phyloP scores from a whole-genome alignment of 2,329 filamentous ascomycete species.

The Fusarium sp. region DNA sequence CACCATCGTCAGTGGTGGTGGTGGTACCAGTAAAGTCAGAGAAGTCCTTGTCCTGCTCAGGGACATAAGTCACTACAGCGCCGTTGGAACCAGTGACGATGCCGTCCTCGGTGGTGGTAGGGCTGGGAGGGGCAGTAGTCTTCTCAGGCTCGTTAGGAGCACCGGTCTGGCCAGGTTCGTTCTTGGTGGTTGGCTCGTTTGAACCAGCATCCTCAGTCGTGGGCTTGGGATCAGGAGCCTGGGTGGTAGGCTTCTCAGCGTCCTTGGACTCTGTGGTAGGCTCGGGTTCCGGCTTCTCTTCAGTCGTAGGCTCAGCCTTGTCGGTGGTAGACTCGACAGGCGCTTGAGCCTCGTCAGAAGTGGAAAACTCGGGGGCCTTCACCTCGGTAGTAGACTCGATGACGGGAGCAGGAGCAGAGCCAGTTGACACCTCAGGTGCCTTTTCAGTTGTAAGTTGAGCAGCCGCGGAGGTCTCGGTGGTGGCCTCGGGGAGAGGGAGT shows the following conservation, averaged over 20 bases:
- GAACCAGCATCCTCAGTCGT: not conserved
- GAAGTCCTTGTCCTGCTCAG: conserved; percentile 12
- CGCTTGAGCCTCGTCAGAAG: not conserved
- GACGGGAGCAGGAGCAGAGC: not conserved
- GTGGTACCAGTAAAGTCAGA: conserved; percentile 13
- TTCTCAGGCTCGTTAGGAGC: not conserved
- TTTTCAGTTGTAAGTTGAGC: not conserved
- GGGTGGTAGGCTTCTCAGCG: not conserved
- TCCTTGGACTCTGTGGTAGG: not conserved
- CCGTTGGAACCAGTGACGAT: conserved; percentile 9
- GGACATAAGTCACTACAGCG: conserved; percentile 1
- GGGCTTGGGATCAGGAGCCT: not conserved
- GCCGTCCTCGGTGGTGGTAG: conserved; percentile 2
- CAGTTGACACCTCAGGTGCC: not conserved
- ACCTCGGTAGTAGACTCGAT: not conserved
- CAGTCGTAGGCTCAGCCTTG: not conserved
- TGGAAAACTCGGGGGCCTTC: not conserved
- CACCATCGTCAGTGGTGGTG: conserved; percentile 9
- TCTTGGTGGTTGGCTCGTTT: not conserved
- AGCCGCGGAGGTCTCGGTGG: not conserved
- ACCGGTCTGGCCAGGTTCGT: not conserved
- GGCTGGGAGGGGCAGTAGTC: not conserved
- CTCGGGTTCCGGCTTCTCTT: not conserved
- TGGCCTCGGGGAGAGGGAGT: not conserved
- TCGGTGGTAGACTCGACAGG: not conserved